Evolutionary conservation across 2,329 filamentous ascomycete species (phyloP).

Genomic region (Colletotrichum lentis): DNA sequence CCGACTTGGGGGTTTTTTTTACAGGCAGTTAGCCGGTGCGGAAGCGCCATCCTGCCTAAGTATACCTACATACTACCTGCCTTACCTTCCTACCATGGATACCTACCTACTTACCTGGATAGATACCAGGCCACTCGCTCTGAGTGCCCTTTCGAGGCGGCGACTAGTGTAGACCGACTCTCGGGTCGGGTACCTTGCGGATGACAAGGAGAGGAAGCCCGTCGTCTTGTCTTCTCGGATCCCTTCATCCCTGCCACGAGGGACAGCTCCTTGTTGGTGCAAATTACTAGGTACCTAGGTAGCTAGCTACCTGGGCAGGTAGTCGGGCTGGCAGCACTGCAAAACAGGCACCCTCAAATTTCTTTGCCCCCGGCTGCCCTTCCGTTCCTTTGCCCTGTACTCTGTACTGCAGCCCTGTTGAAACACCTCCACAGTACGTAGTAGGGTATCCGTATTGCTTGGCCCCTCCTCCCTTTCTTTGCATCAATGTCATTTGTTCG

Average conservation of each 20-base stretch:
- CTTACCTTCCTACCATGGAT: too few species aligned
- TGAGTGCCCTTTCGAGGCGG: too few species aligned
- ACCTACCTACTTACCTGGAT: too few species aligned
- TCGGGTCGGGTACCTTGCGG: slow-evolving; percentile 1
- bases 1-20: too few species aligned
- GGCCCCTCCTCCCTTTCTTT: slow-evolving; percentile 6
- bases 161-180: slow-evolving; percentile 5
- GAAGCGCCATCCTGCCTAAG: background rate
- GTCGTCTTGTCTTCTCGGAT: background rate
- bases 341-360: background rate
- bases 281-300: too few species aligned
- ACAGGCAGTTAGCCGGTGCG: background rate
- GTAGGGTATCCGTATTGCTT: too few species aligned
- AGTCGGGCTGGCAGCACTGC: background rate
- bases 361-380: slow-evolving; percentile 4
- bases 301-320: too few species aligned
- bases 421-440: background rate
- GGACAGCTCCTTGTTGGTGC: background rate
- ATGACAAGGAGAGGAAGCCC: background rate
- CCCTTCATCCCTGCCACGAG: slow-evolving; percentile 8
- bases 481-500: slow-evolving; percentile 10
- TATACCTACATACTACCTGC: too few species aligned
- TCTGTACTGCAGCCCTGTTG: background rate
- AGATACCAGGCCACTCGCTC: too few species aligned
- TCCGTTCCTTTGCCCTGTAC: slow-evolving; percentile 2